These are phyloP conservation scores for Lasiosphaeriaceae sp. DNA, from an alignment of 495 filamentous ascomycete genomes.

Conservation along the genomic window DNA sequence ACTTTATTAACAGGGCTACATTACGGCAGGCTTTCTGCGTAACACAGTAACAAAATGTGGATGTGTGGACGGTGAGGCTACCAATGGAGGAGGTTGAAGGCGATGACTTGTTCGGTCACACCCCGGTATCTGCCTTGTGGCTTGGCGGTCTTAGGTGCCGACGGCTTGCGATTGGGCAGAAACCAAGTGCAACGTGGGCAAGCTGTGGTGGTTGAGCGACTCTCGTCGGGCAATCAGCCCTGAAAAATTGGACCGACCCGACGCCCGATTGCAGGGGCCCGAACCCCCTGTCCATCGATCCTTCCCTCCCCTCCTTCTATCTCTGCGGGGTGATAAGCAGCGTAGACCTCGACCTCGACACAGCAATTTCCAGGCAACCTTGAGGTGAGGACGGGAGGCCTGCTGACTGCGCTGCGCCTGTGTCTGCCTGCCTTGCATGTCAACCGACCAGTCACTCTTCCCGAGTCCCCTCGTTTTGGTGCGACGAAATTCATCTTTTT, in stretches of 20 bases:
- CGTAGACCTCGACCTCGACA: too few relatives aligned
- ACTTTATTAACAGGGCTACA: background rate
- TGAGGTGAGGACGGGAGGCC: too few relatives aligned
- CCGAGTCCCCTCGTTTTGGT: too few relatives aligned
- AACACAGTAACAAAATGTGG: background rate
- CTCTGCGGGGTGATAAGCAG: too few relatives aligned
- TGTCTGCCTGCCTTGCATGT: conserved; percentile 4
- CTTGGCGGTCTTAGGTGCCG: conserved; percentile 7
- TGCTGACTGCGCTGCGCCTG: conserved; percentile 4
- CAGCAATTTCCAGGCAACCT: too few relatives aligned
- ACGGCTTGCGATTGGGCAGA: conserved; percentile 18
- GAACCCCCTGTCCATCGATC: too few relatives aligned
- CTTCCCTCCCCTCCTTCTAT: too few relatives aligned
- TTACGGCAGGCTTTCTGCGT: background rate
- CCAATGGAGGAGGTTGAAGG: background rate
- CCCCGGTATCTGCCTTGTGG: background rate
- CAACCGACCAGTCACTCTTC: background rate
- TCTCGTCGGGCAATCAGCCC: background rate
- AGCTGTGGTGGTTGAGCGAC: background rate
- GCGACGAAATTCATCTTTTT: too few relatives aligned
- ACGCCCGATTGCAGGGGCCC: too few relatives aligned
- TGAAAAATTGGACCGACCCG: background rate
- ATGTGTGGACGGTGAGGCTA: background rate
- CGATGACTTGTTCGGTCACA: background rate
- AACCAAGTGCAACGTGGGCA: conserved; percentile 3